Evolutionary conservation across 106 monocot species (phyloP), one percentile per base, ranked within the genome.

Genomic region (Gastrodia elata): DNA sequence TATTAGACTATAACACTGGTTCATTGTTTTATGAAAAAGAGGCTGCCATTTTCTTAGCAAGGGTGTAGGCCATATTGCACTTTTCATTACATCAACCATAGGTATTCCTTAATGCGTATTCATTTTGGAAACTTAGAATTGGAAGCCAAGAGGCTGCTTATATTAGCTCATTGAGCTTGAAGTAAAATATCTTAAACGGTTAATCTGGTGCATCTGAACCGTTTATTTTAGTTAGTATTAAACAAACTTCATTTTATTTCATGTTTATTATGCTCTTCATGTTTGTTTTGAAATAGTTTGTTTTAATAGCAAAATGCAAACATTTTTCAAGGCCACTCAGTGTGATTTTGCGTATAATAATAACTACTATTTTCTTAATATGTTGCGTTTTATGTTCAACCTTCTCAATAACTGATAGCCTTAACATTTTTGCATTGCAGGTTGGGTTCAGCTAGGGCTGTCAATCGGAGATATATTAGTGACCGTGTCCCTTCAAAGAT

Each of bases 401-500:
- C n/a, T 52, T 52, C 4, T 46, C 52, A 18, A 52, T 52, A 3
- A n/a, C 22, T n/a, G n/a, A 52, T 52, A 22, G 48, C 70, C 1
- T 34, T 33, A 52, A n/a, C 6, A 22, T 58, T 1, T 61, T 8
- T 61, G 30, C 30, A 61, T 43, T 79, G 38, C 77, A 98, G 98
- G 68, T 46, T 98, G 83, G 98, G 97, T 68, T 98, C 98, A 70
- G 93, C 98, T 71, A 91, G 98, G 78, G 98, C 98, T 79, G 91
- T 98, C 27, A 98, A 98, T 46, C 84, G 98, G 8, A 80, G 98
- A 13, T 98, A 98, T 68, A 98, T 98, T 78, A 93, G 93, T 77
- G 98, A 98, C 48, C 93, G 98, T 79, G 98, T 98, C 18, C 93
- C 98, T 68, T 72, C 80, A 44, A 93, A 91, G 77, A 83, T 87